phyloP scores from a whole-genome alignment of 208 protist genomes.

The Tritrichomonas foetus region DNA sequence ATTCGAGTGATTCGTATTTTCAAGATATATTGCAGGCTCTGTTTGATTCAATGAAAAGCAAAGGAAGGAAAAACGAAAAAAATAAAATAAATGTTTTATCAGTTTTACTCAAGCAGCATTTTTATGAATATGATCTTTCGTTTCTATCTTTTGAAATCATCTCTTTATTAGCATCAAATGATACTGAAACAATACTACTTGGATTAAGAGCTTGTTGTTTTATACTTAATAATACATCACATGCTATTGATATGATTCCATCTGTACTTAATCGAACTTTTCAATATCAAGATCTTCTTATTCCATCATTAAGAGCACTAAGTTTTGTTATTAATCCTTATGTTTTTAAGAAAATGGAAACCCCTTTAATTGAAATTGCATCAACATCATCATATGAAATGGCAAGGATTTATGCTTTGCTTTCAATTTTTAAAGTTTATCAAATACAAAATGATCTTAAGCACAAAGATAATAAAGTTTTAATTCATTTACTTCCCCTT shows the following conservation, averaged over 20 bases:
- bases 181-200: not conserved
- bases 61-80: no score
- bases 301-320: not conserved
- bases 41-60: no score
- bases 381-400: not conserved
- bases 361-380: not conserved
- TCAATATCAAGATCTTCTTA: not conserved
- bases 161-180: not conserved
- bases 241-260: not conserved
- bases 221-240: not conserved
- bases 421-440: constrained; percentile 3
- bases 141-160: not conserved
- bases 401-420: not conserved
- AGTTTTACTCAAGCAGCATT: no score
- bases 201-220: not conserved
- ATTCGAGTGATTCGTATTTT: no score
- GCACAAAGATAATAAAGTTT: not conserved
- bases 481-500: not conserved
- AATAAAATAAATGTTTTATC: no score
- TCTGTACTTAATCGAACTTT: not conserved
- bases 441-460: not conserved
- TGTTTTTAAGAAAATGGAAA: not conserved
- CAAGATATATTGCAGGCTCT: no score
- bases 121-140: not conserved
- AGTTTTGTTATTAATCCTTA: constrained; percentile 14